A percentile compares a stretch with the other conserved stretches of the same genome.
Conservation (phyloP, 2,329 filamentous ascomycete species). For the Aspergillus pseudoterreus region DNA sequence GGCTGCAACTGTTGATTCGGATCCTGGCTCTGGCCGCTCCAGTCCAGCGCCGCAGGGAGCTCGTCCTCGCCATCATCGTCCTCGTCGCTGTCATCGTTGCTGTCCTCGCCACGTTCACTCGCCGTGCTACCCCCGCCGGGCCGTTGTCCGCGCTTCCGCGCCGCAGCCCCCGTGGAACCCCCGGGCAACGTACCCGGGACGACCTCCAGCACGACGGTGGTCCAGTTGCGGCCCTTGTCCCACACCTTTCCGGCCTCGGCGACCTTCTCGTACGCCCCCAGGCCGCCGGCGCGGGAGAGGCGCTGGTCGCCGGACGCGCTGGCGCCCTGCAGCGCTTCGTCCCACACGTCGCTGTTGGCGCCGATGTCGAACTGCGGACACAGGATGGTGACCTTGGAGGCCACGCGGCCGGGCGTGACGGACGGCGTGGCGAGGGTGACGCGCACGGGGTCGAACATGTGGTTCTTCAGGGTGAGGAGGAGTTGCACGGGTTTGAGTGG, state of each 20-base stretch:
- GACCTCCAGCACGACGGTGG: constrained; percentile 87
- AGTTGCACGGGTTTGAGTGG: constrained; percentile 64
- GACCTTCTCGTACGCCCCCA: constrained; percentile 45
- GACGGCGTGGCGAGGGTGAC: constrained; percentile 84
- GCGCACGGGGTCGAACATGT: constrained; percentile 84
- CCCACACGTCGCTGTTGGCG: constrained; percentile 89
- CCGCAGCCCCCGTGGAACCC: constrained; percentile 21
- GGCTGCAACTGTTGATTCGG: constrained; percentile 29
- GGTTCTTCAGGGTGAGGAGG: constrained; percentile 86
- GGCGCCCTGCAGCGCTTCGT: constrained; percentile 70
- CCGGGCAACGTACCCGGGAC: constrained; percentile 55
- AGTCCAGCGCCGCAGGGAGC: constrained; percentile 24
- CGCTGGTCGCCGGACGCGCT: constrained; percentile 40
- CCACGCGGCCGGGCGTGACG: constrained; percentile 70
- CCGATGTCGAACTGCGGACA: constrained; percentile 94
- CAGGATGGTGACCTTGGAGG: constrained; percentile 80
- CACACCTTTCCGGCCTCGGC: constrained; percentile 93
- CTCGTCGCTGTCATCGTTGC: constrained; percentile 29
- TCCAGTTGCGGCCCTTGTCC: constrained; percentile 92
- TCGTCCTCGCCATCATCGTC: constrained; percentile 24
- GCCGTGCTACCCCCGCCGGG: neutral
- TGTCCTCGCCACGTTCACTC: constrained; percentile 28
- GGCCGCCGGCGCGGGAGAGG: constrained; percentile 39
- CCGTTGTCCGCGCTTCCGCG: too few relatives aligned
- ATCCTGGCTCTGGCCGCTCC: constrained; percentile 18